phyloP scores from a whole-genome alignment of 495 filamentous ascomycete species.

The Amorphotheca resinae region DNA sequence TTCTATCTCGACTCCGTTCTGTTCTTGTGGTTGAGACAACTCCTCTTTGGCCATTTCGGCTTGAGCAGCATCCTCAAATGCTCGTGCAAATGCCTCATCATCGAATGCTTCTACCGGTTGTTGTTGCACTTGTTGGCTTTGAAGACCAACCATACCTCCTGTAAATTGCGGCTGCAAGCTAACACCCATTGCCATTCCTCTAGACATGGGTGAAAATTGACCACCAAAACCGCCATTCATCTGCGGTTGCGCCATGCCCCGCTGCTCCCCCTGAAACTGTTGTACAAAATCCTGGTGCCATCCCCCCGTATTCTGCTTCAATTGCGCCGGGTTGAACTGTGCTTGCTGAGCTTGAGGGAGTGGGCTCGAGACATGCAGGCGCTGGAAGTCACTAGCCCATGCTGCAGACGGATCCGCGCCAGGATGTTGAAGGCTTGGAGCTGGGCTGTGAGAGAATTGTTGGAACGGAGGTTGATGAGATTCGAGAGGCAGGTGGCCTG shows the following conservation, averaged over 20 bases:
- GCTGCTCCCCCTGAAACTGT: slow-evolving; percentile 20
- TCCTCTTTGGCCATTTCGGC: slow-evolving; percentile 8
- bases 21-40: neutral
- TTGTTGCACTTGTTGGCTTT: slow-evolving; percentile 2
- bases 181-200: slow-evolving; percentile 6
- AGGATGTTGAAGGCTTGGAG: slow-evolving; percentile 8
- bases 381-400: slow-evolving; percentile 27
- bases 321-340: slow-evolving; percentile 6
- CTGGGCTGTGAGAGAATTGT: slow-evolving; percentile 5
- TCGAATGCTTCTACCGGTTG: slow-evolving; percentile 23
- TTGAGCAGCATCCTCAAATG: slow-evolving; percentile 24
- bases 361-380: slow-evolving; percentile 19
- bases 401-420: slow-evolving; percentile 1
- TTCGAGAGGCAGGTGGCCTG: slow-evolving; percentile 30
- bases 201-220: slow-evolving; percentile 5
- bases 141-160: slow-evolving; percentile 2
- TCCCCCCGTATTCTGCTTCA: slow-evolving; percentile 21
- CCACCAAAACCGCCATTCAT: neutral
- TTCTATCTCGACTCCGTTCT: slow-evolving; percentile 2
- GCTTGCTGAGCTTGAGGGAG: slow-evolving; percentile 9
- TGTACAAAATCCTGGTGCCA: slow-evolving; percentile 48
- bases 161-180: slow-evolving; percentile 4
- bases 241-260: neutral
- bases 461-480: slow-evolving; percentile 3
- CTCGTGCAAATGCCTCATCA: slow-evolving; percentile 27